Conservation (phyloP, 176 grass and related monocot species). For the Aegilops longissima region DNA sequence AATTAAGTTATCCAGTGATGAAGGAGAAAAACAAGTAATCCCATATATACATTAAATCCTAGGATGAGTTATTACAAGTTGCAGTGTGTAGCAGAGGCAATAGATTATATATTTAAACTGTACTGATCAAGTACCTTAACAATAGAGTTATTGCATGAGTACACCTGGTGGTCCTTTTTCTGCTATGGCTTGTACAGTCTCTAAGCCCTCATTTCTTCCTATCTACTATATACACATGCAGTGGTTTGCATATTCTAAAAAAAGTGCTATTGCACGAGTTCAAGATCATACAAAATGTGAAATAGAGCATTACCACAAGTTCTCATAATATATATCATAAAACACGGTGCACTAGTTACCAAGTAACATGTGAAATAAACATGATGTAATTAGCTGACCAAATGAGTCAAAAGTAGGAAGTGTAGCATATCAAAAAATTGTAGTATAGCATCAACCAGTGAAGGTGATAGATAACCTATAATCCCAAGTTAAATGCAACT, state of each 20-base stretch:
- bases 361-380: background rate
- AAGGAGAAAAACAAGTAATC: constrained; percentile 16
- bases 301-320: constrained; percentile 10
- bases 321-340: background rate
- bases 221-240: background rate
- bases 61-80: background rate
- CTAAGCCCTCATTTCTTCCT: background rate
- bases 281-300: background rate
- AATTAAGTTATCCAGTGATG: background rate
- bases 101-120: background rate
- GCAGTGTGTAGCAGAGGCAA: background rate
- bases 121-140: background rate
- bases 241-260: background rate
- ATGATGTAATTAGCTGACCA: background rate
- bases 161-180: background rate
- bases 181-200: background rate
- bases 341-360: constrained; percentile 5
- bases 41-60: constrained; percentile 19
- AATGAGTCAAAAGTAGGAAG: background rate
- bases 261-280: background rate
- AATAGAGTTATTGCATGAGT: background rate
- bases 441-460: background rate
- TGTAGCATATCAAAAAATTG: background rate
- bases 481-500: constrained; percentile 1
- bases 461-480: background rate